phyloP scores from a whole-genome alignment of 495 filamentous ascomycete genomes.

The Penicillium goetzii region DNA sequence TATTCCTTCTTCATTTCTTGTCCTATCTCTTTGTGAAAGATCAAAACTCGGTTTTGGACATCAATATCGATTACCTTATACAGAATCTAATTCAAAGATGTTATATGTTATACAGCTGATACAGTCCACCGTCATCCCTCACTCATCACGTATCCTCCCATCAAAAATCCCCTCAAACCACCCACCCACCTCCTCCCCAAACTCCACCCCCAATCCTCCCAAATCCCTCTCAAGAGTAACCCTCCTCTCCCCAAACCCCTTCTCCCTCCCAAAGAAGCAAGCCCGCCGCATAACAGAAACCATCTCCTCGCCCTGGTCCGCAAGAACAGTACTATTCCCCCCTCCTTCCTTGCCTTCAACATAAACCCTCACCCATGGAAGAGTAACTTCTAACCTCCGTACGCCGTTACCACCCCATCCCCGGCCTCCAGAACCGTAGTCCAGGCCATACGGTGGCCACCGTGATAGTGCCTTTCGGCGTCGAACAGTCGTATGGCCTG shows the following conservation, averaged over 20 bases:
- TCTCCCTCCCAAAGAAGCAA: slow-evolving; percentile 48
- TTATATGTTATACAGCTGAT: not conserved
- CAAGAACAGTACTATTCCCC: slow-evolving; percentile 28
- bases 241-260: slow-evolving; percentile 37
- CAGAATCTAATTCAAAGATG: not conserved
- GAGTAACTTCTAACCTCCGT: slow-evolving; percentile 32
- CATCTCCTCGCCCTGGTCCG: slow-evolving; percentile 44
- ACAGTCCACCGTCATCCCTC: not conserved
- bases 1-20: not conserved
- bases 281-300: slow-evolving; percentile 44
- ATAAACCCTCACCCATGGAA: slow-evolving; percentile 42
- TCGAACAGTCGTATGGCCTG: slow-evolving; percentile 20
- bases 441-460: slow-evolving; percentile 48
- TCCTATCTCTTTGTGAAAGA: not conserved
- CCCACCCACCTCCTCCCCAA: slow-evolving; percentile 18
- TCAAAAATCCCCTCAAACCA: slow-evolving; percentile 32
- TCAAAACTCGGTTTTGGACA: not conserved
- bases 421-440: slow-evolving; percentile 34
- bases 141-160: slow-evolving; percentile 17
- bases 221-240: slow-evolving; percentile 27
- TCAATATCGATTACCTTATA: too few species aligned
- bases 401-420: slow-evolving; percentile 23
- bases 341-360: slow-evolving; percentile 7
- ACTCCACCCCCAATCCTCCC: not conserved
- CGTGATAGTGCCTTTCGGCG: slow-evolving; percentile 43